phyloP scores from a whole-genome alignment of 768 basidiomycete genomes.

The Plicaturopsis crispa region DNA sequence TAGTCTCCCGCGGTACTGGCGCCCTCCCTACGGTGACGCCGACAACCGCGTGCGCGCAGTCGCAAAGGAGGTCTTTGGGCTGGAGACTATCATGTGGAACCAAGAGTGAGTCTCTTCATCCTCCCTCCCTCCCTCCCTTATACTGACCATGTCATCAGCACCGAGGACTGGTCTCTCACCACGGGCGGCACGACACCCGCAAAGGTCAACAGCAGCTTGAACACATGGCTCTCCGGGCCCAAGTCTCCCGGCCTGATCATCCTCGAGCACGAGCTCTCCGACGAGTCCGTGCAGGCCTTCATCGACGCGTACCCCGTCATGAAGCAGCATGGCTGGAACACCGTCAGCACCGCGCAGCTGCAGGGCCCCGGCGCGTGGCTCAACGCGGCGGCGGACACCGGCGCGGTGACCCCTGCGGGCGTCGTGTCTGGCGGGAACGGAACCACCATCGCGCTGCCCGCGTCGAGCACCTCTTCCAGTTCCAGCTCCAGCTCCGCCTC shows the following conservation, averaged over 20 bases:
- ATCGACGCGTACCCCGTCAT: slow-evolving; percentile 58
- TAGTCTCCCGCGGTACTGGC: slow-evolving; percentile 53
- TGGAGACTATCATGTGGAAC: slow-evolving; percentile 83
- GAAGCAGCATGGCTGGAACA: slow-evolving; percentile 61
- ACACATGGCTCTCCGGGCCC: slow-evolving; percentile 51
- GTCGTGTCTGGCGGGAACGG: not conserved
- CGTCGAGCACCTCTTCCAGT: not conserved
- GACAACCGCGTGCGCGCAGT: slow-evolving; percentile 60
- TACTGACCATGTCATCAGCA: slow-evolving; percentile 29
- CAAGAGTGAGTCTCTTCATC: slow-evolving; percentile 51
- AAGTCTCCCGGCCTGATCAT: slow-evolving; percentile 76
- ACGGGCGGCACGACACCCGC: slow-evolving; percentile 34
- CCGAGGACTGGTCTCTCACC: slow-evolving; percentile 68
- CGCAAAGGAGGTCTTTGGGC: slow-evolving; percentile 56
- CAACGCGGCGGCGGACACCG: not conserved
- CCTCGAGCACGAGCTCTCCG: slow-evolving; percentile 77
- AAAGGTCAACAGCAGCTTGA: slow-evolving; percentile 40
- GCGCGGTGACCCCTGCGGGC: not conserved
- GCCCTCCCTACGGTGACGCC: slow-evolving; percentile 51
- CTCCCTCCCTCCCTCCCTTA: slow-evolving; percentile 1
- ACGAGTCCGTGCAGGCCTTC: slow-evolving; percentile 57
- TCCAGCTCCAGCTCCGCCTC: too few relatives aligned
- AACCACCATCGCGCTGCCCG: not conserved
- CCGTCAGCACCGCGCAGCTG: not conserved
- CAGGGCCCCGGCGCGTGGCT: not conserved